Base-by-base conservation (phyloP, 495 filamentous ascomycete species). In the Wilcoxina mikolae region DNA sequence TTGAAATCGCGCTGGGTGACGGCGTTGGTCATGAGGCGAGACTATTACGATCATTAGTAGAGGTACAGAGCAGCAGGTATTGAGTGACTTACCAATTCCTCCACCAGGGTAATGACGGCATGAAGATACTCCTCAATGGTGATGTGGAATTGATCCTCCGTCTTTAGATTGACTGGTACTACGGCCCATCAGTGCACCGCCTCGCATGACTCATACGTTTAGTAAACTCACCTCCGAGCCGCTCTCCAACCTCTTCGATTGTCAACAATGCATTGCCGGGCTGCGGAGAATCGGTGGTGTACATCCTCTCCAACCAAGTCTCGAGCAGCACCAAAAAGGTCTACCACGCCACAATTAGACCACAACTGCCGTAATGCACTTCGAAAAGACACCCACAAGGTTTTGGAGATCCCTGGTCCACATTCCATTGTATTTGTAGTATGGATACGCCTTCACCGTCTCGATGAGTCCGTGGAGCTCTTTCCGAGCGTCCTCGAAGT, bases 121-220 rank as follows among this genome's bases (percentile, higher is more conserved):
- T 88, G 81, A 2, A 98, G 80, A 68, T 98, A 98, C 67, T 98
- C 91, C 70, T 98, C 91, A 63, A 95, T 88, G 26, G 87, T 90
- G 55, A 98, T 71, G 66, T 96, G 91, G 76, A 98, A 98, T 24
- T 79, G 76, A 68, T 96, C 93, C 57, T 76, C 68, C 56, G 85
- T 84, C 69, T 94, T 94, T 58, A 95, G 77, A 65, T 95, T 95
- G 59, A 94, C 81, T 22, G 91, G 93, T n/a, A 96, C 91, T 94
- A 57, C 15, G 29, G n/a, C 7, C n/a, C 33, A 59, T 59, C 17
- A 53, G 58, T 22, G 55, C 28, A 7, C 48, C 18, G 4, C 24
- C 26, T 38, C 7, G 12, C 17, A 22, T 17, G 23, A n/a, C 3
- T 51, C 25, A 43, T n/a, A 15, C 42, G 7, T 9, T 45, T 45